Conservation (phyloP, 208 protist genomes). For the Acanthamoeba castellanii region DNA sequence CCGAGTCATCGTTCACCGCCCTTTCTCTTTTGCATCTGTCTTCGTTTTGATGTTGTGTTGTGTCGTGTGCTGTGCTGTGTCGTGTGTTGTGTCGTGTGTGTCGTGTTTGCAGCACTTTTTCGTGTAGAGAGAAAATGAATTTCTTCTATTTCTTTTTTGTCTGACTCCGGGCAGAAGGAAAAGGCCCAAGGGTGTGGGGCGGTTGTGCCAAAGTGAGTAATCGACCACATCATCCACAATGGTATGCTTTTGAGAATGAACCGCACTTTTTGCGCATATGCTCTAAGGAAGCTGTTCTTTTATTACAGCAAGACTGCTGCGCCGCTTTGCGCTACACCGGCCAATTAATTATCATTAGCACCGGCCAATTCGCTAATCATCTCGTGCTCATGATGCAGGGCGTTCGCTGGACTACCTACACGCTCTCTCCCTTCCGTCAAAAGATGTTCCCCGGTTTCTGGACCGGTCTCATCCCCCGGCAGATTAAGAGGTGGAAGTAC, state of each 20-base stretch:
- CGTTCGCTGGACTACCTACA: slow-evolving; percentile 56
- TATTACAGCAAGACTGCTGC: no score
- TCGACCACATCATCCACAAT: not conserved
- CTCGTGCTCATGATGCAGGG: not conserved
- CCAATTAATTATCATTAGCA: not conserved
- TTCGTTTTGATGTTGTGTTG: not conserved
- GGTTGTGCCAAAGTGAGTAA: not conserved
- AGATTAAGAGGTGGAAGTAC: slow-evolving; percentile 47
- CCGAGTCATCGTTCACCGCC: not conserved
- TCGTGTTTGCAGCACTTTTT: no score
- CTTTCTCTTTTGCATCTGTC: not conserved
- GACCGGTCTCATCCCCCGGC: slow-evolving; percentile 26
- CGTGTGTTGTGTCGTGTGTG: no score
- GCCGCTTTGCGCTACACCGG: no score
- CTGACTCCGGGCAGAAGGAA: not conserved
- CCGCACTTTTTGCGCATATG: no score
- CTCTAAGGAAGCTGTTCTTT: no score
- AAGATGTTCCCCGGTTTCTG: slow-evolving; percentile 61
- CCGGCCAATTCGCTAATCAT: no score
- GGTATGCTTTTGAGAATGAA: not conserved
- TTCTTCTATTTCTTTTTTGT: not conserved
- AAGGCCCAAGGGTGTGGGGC: not conserved
- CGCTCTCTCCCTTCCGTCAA: slow-evolving; percentile 64
- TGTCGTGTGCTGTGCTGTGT: no score
- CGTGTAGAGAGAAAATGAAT: not conserved